Evolutionary conservation across 495 filamentous ascomycete genomes (phyloP).

Genomic region (Sordaria brevicollis): DNA sequence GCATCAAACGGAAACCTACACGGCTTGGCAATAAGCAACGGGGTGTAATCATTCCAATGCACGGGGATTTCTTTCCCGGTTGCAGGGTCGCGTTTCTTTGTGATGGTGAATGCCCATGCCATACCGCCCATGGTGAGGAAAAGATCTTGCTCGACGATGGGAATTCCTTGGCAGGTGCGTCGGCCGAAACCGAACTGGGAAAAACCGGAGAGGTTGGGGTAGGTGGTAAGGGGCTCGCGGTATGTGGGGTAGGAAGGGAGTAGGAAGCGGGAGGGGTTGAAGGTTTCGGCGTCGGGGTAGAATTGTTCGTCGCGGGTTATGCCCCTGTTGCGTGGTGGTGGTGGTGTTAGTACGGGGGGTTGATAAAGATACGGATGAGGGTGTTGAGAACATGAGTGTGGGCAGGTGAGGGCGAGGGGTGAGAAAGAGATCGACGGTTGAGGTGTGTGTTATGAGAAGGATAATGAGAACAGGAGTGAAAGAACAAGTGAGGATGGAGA

Average conservation of each 20-base stretch:
- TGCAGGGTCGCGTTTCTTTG: constrained; percentile 25
- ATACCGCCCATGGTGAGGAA: constrained; percentile 48
- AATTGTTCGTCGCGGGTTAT: constrained; percentile 51
- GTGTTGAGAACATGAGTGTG: background rate
- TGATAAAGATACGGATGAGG: background rate
- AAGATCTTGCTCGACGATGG: constrained; percentile 45
- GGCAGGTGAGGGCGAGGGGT: background rate
- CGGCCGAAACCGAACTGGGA: constrained; percentile 53
- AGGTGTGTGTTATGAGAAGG: background rate
- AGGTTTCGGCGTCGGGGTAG: constrained; percentile 53
- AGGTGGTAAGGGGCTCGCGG: constrained; percentile 40
- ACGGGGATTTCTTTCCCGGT: constrained; percentile 30
- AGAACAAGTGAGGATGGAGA: too few species aligned
- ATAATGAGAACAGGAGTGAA: too few species aligned
- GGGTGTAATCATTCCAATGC: constrained; percentile 41
- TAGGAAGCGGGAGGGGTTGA: constrained; percentile 44
- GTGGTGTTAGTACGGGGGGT: constrained; percentile 6
- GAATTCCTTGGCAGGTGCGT: constrained; percentile 47
- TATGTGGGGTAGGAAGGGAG: constrained; percentile 42
- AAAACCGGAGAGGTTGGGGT: constrained; percentile 44
- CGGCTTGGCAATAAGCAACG: constrained; percentile 45
- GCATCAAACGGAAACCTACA: constrained; percentile 36
- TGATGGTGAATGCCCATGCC: constrained; percentile 47
- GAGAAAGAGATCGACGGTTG: background rate
- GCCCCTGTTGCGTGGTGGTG: constrained; percentile 38